These are phyloP conservation scores for Phyllosticta citribraziliensis DNA, from an alignment of 2,329 filamentous ascomycete genomes.

Conservation along the genomic window DNA sequence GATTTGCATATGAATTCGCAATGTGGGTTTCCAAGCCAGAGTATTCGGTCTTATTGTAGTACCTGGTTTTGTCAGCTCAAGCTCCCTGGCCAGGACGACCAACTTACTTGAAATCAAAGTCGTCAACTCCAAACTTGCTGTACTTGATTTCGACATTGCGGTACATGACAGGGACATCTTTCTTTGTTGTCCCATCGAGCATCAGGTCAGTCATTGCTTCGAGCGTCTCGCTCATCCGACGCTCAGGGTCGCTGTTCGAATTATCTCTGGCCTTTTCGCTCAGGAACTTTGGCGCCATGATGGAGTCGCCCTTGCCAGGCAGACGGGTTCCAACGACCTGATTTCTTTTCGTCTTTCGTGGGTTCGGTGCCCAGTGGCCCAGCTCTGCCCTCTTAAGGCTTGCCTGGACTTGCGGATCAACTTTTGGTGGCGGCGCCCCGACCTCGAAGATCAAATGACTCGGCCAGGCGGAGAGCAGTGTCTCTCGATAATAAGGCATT, in stretches of 20 bases:
- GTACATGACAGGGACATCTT: constrained; percentile 81
- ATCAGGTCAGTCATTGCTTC: constrained; percentile 59
- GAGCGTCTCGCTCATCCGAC: constrained; percentile 45
- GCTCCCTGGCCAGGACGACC: neutral
- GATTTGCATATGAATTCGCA: constrained; percentile 90
- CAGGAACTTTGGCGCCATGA: constrained; percentile 80
- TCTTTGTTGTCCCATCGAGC: constrained; percentile 60
- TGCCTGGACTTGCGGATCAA: constrained; percentile 61
- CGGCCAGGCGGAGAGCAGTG: constrained; percentile 82
- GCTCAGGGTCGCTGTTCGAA: constrained; percentile 17
- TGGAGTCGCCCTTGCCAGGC: constrained; percentile 47
- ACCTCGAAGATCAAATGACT: constrained; percentile 74
- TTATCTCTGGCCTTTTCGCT: constrained; percentile 71
- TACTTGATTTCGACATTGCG: constrained; percentile 96
- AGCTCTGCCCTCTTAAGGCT: constrained; percentile 63
- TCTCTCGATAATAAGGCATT: constrained; percentile 87
- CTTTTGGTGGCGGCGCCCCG: constrained; percentile 67
- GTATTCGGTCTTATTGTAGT: constrained; percentile 87
- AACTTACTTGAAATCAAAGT: constrained; percentile 86
- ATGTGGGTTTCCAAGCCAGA: constrained; percentile 95
- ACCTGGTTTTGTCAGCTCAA: constrained; percentile 40
- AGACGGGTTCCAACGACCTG: constrained; percentile 71
- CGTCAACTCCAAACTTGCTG: constrained; percentile 97
- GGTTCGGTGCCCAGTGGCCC: constrained; percentile 69
- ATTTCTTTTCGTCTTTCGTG: constrained; percentile 63